Percentiles rank a stretch among this genome's conserved stretches.
These are phyloP conservation scores for Trichosporon ovoides DNA, from an alignment of 1,284 basidiomycete species.

Conservation along the genomic window DNA sequence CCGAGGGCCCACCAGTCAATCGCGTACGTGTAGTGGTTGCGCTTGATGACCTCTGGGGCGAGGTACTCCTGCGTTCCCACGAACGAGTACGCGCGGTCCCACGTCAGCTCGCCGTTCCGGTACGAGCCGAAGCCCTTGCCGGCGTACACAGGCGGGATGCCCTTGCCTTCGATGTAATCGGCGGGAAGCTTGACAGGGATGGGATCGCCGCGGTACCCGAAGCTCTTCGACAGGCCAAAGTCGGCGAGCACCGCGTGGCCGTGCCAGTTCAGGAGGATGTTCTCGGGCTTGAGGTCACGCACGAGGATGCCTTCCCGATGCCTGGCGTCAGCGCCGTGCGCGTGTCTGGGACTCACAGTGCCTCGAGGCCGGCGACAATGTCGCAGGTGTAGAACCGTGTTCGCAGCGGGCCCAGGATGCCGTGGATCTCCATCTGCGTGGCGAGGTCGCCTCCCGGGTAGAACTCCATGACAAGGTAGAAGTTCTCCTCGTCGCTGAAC, in stretches of 20 bases:
- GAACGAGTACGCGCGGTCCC: slow-evolving; percentile 24
- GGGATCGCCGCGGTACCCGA: slow-evolving; percentile 40
- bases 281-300: slow-evolving; percentile 59
- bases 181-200: slow-evolving; percentile 26
- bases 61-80: slow-evolving; percentile 81
- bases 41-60: slow-evolving; percentile 85
- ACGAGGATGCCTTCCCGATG: slow-evolving; percentile 51
- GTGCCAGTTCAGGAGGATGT: slow-evolving; percentile 84
- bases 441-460: slow-evolving; percentile 94
- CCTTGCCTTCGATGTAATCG: slow-evolving; percentile 23
- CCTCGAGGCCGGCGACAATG: slow-evolving; percentile 90
- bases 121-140: slow-evolving; percentile 24
- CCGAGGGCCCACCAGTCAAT: slow-evolving; percentile 98
- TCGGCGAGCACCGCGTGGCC: slow-evolving; percentile 95
- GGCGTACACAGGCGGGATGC: slow-evolving; percentile 17
- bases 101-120: slow-evolving; percentile 22
- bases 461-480: slow-evolving; percentile 71
- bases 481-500: slow-evolving; percentile 91
- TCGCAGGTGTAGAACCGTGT: slow-evolving; percentile 94
- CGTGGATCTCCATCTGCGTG: slow-evolving; percentile 91
- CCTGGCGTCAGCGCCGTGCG: slow-evolving; percentile 27
- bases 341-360: slow-evolving; percentile 52
- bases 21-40: slow-evolving; percentile 83
- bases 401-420: slow-evolving; percentile 80
- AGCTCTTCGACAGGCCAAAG: slow-evolving; percentile 61